Conservation (phyloP, 2,329 filamentous ascomycete species). For the Zymoseptoria passerinii region DNA sequence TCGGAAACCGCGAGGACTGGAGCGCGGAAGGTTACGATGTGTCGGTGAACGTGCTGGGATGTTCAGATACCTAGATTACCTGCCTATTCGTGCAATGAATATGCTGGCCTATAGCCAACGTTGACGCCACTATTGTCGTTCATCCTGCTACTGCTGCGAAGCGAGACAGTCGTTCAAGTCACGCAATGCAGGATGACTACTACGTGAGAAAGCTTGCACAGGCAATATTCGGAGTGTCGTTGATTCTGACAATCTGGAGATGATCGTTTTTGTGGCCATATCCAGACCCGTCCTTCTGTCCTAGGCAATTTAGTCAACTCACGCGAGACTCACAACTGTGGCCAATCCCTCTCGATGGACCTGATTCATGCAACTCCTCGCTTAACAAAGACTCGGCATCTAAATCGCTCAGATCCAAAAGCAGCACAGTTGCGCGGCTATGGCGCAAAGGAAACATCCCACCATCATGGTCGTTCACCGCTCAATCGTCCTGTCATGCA, state of each 20-base stretch:
- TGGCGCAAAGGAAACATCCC: neutral
- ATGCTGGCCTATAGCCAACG: neutral
- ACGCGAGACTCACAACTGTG: neutral
- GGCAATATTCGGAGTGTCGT: neutral
- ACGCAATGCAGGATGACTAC: neutral
- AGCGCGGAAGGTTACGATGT: neutral
- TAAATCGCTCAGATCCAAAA: neutral
- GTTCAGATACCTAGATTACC: neutral
- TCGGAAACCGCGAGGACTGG: neutral
- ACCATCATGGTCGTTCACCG: neutral
- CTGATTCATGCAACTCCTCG: neutral
- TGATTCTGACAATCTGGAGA: neutral
- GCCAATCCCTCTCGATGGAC: neutral
- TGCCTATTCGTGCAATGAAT: neutral
- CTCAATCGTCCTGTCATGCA: neutral
- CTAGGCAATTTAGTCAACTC: neutral
- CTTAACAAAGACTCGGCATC: neutral
- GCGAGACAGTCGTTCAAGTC: neutral
- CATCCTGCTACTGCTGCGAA: neutral
- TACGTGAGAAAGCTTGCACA: neutral
- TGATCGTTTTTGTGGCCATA: neutral
- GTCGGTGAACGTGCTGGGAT: neutral
- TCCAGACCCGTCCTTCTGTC: neutral
- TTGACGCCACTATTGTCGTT: neutral
- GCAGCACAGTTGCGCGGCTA: neutral